Base-by-base conservation (phyloP, 495 filamentous ascomycete species). In the Ramalina intermedia region DNA sequence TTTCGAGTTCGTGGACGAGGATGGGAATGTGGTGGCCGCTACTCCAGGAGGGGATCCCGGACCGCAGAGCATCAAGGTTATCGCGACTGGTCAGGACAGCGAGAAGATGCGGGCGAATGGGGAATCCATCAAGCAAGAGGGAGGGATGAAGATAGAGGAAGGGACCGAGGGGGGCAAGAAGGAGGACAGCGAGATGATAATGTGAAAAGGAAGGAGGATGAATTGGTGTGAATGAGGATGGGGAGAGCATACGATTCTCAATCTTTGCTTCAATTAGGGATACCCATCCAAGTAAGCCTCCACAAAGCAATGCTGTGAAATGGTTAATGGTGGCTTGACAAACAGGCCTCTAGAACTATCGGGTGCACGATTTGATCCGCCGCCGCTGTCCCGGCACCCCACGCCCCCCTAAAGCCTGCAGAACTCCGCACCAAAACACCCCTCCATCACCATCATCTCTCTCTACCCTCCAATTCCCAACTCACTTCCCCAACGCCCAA, bases 1-100 rank as follows among this genome's bases (percentile, higher is more conserved):
- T 65, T 98, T 96, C 60, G 93, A 98, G 60, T 96, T 94, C 60
- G 84, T 96, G n/a, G 86, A 98, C 61, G 91, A 98, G 69, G 74
- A 84, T 44, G 90, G 88, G 48, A 79, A 93, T 49, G 83, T 94
- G 4, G 82, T 85, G 17, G 85, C 90, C 9, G 73, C 80, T 29
- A 98, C 91, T 0, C 93, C 91, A 1, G 89, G 88, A 2, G 70
- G 70, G 20, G 74, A 66, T 16, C 68, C 52, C 8, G 56, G 46
- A 24, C 65, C 69, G n/a, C 69, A 73, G 17, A 73, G 76, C 41
- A 56, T 66, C 8, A 87, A 81, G 61, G 76, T 95, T 9, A 69
- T 95, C 43, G 81, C 86, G 2, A 84, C 83, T 14, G 84, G 80
- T 6, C 79, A 82, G 43, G 65, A 75, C 27, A 69, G 69, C 38